phyloP scores from a whole-genome alignment of 768 basidiomycete species.

The Brasilioporus rufonigricans region DNA sequence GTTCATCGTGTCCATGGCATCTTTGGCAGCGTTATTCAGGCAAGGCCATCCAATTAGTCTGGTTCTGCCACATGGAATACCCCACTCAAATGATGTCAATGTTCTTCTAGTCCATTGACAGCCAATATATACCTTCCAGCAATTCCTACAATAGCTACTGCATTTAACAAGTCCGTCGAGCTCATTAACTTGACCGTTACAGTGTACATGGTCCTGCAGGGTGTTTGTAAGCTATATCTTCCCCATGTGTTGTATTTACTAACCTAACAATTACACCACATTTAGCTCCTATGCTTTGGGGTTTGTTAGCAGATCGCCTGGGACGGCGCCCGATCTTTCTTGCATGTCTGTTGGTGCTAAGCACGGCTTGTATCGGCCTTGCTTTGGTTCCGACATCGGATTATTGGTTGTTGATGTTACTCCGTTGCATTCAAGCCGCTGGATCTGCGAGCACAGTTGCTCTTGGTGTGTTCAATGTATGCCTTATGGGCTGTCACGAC shows the following conservation, averaged over 20 bases:
- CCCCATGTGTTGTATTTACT: not conserved
- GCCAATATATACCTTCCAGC: constrained; percentile 80
- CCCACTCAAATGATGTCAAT: not conserved
- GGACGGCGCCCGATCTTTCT: constrained; percentile 67
- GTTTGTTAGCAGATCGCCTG: constrained; percentile 61
- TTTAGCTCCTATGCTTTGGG: constrained; percentile 57
- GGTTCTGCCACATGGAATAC: not conserved
- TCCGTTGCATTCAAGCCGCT: constrained; percentile 77
- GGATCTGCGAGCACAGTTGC: constrained; percentile 81
- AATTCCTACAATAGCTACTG: constrained; percentile 61
- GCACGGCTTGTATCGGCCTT: constrained; percentile 62
- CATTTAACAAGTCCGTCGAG: constrained; percentile 63
- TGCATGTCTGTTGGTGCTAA: constrained; percentile 59
- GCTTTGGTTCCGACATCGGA: constrained; percentile 53
- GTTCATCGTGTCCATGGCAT: constrained; percentile 63
- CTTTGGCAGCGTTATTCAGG: constrained; percentile 66
- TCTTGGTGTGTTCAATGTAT: constrained; percentile 43
- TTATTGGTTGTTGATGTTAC: constrained; percentile 77
- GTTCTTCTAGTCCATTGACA: constrained; percentile 54
- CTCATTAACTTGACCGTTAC: constrained; percentile 79
- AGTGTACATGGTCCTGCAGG: constrained; percentile 53
- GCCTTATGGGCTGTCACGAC: not conserved
- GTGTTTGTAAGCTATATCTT: constrained; percentile 36
- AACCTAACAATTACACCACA: not conserved
- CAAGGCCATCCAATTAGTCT: constrained; percentile 9